Conservation (phyloP, 768 basidiomycete species). For the Tephrocybe sp. region DNA sequence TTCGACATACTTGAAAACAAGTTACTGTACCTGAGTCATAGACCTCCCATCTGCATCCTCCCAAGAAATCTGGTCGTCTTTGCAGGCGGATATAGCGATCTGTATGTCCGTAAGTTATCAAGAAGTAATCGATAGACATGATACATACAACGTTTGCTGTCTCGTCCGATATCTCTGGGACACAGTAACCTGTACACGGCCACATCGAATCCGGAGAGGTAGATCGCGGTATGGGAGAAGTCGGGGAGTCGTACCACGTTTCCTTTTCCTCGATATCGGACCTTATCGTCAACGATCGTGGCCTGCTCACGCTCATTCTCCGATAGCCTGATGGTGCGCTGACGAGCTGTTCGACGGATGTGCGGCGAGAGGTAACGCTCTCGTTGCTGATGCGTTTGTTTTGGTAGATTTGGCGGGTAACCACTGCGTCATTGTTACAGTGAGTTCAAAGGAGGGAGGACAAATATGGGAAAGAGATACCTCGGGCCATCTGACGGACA, state of each 20-base stretch:
- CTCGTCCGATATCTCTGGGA: constrained; percentile 8
- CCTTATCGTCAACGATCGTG: constrained; percentile 13
- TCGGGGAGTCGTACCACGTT: constrained; percentile 17
- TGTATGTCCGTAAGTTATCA: constrained; percentile 7
- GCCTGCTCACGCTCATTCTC: constrained; percentile 5
- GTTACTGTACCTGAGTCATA: constrained; percentile 32
- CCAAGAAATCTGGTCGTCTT: constrained; percentile 38
- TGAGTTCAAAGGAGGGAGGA: background rate
- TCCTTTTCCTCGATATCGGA: constrained; percentile 15
- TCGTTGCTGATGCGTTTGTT: constrained; percentile 19
- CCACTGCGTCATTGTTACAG: constrained; percentile 5
- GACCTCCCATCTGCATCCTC: constrained; percentile 33
- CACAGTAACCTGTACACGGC: constrained; percentile 31
- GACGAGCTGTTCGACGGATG: constrained; percentile 23
- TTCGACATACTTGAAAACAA: background rate
- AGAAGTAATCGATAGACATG: background rate
- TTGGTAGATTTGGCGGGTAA: constrained; percentile 24
- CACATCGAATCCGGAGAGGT: constrained; percentile 30
- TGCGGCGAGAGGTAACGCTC: constrained; percentile 16
- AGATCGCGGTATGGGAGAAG: constrained; percentile 21
- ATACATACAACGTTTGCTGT: constrained; percentile 31
- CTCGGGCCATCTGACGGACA: constrained; percentile 17
- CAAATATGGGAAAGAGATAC: constrained; percentile 8
- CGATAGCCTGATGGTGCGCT: constrained; percentile 10
- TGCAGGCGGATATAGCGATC: constrained; percentile 36